Evolutionary conservation across 2,329 filamentous ascomycete genomes (phyloP).

Genomic region (Teratosphaeria epicoccoides): DNA sequence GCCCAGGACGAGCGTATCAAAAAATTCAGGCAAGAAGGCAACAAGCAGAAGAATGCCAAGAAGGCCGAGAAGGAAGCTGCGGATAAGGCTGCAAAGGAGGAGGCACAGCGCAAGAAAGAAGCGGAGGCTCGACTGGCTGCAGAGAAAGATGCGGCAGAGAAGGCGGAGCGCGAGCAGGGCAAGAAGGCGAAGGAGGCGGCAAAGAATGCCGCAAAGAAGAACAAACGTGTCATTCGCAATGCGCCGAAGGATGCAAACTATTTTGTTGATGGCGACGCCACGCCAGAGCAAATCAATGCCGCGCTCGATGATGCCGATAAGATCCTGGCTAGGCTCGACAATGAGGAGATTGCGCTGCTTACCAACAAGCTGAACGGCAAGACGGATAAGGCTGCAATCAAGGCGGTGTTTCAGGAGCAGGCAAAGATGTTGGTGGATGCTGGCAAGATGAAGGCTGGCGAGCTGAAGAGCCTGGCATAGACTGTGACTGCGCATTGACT

Average conservation of each 20-base stretch:
- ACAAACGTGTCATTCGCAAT: slow-evolving; percentile 91
- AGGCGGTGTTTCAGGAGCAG: slow-evolving; percentile 69
- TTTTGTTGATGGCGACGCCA: slow-evolving; percentile 61
- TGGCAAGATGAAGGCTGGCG: slow-evolving; percentile 78
- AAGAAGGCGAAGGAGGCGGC: slow-evolving; percentile 99
- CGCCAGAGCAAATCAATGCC: slow-evolving; percentile 68
- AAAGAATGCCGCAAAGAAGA: slow-evolving; percentile 99
- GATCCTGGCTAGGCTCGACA: slow-evolving; percentile 76
- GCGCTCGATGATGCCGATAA: slow-evolving; percentile 79
- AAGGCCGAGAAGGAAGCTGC: slow-evolving; percentile 80
- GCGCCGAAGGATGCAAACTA: slow-evolving; percentile 98
- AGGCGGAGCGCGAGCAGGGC: slow-evolving; percentile 66
- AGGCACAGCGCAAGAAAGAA: slow-evolving; percentile 71
- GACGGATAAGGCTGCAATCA: slow-evolving; percentile 75
- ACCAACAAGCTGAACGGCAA: slow-evolving; percentile 68
- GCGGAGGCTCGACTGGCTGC: slow-evolving; percentile 70
- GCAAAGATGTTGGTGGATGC: slow-evolving; percentile 65
- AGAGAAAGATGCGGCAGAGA: slow-evolving; percentile 78
- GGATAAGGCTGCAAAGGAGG: slow-evolving; percentile 76
- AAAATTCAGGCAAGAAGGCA: slow-evolving; percentile 86
- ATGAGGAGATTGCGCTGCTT: slow-evolving; percentile 78
- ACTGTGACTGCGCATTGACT: neutral
- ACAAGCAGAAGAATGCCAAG: slow-evolving; percentile 94
- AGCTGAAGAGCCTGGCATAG: slow-evolving; percentile 50
- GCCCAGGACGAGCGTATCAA: slow-evolving; percentile 90